These are phyloP conservation scores for Calvatia gigantea DNA, from an alignment of 768 basidiomycete species.

Conservation along the genomic window DNA sequence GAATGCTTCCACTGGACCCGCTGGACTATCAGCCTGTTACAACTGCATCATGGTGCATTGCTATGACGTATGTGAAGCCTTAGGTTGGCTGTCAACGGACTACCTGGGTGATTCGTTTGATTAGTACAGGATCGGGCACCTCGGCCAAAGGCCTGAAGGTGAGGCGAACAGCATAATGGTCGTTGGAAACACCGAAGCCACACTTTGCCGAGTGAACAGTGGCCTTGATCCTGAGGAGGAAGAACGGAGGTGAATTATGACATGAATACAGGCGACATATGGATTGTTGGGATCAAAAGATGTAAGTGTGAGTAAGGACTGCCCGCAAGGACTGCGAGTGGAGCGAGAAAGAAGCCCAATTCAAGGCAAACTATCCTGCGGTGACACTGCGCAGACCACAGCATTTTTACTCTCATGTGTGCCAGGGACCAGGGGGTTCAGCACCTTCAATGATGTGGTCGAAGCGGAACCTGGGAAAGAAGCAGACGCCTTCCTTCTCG, in stretches of 20 bases:
- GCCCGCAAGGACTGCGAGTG: background rate
- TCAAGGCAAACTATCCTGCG: background rate
- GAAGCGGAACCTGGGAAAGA: slow-evolving; percentile 50
- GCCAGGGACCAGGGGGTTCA: slow-evolving; percentile 48
- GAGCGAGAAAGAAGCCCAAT: slow-evolving; percentile 6
- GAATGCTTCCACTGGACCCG: no score
- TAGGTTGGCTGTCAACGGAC: background rate
- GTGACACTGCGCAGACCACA: slow-evolving; percentile 49
- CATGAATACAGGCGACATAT: background rate
- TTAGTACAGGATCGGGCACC: slow-evolving; percentile 22
- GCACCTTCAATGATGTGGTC: slow-evolving; percentile 49
- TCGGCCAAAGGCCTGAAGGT: slow-evolving; percentile 52
- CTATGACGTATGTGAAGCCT: background rate
- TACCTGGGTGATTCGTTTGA: background rate
- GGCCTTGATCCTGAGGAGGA: slow-evolving; percentile 38
- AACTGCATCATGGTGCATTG: background rate
- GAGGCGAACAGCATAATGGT: slow-evolving; percentile 43
- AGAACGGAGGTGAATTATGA: background rate
- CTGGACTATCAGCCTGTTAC: background rate
- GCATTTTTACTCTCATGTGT: slow-evolving; percentile 51
- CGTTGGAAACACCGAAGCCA: slow-evolving; percentile 33
- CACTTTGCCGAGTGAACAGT: slow-evolving; percentile 42
- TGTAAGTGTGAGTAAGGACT: background rate
- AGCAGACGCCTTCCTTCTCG: slow-evolving; percentile 52
- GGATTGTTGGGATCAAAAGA: slow-evolving; percentile 5